Conservation (phyloP, 140 eudicot species). For the Artemisia princeps region DNA sequence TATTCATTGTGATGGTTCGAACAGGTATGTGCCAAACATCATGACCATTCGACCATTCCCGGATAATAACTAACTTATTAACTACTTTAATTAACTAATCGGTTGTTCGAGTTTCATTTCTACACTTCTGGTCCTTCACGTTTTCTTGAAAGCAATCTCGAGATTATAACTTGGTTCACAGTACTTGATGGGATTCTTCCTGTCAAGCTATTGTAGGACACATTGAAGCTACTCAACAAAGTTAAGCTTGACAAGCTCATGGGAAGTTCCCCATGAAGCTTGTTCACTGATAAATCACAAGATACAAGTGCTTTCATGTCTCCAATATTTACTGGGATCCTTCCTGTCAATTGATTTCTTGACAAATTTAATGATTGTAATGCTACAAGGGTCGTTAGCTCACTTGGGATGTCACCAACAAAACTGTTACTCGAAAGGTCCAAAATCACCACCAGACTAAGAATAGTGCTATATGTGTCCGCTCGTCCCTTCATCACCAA, state of each 20-base stretch:
- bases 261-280: conserved; percentile 21
- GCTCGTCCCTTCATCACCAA: conserved; percentile 23
- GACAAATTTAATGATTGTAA: conserved; percentile 25
- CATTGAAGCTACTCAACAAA: conserved; percentile 22
- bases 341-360: conserved; percentile 26
- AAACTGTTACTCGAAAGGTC: conserved; percentile 29
- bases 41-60: too few species aligned
- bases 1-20: too few species aligned
- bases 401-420: conserved; percentile 21
- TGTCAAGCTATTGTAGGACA: conserved; percentile 22
- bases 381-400: conserved; percentile 17
- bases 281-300: conserved; percentile 27
- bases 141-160: too few species aligned
- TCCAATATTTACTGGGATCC: conserved; percentile 23
- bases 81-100: too few species aligned
- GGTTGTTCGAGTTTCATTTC: too few species aligned
- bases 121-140: too few species aligned
- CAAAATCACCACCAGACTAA: conserved; percentile 4
- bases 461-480: conserved; percentile 17
- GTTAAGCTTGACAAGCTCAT: conserved; percentile 8
- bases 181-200: conserved; percentile 33
- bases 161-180: too few species aligned
- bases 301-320: conserved; percentile 24
- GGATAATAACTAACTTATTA: too few species aligned
- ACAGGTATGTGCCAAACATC: too few species aligned